These are phyloP conservation scores for Serendipita sp. DNA, from an alignment of 768 basidiomycete species.

Conservation along the genomic window DNA sequence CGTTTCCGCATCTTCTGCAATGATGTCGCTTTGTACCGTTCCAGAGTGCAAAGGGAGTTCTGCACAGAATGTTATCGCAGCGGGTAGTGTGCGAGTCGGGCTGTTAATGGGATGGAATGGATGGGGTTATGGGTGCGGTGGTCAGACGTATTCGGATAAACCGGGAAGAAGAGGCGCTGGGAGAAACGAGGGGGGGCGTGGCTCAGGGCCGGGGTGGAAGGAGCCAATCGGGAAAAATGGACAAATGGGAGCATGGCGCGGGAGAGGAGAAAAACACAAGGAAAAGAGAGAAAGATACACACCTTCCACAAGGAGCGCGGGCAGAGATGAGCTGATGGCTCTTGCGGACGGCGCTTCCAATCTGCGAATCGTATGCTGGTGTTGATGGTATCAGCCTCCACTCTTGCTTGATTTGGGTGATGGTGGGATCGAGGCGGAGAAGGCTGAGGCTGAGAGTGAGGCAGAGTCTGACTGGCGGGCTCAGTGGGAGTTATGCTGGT, in stretches of 20 bases:
- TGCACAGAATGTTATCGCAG: neutral
- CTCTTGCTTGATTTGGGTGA: neutral
- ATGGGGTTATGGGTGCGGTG: neutral
- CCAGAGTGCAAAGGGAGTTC: neutral
- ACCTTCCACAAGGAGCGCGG: neutral
- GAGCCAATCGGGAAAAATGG: neutral
- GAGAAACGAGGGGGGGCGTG: neutral
- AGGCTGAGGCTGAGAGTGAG: neutral
- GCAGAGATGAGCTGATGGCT: neutral
- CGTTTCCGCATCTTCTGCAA: constrained; percentile 1
- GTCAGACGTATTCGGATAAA: neutral
- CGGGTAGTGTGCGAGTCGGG: neutral
- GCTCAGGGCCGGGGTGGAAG: neutral
- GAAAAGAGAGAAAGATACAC: too few relatives aligned
- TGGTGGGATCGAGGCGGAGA: neutral
- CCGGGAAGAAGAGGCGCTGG: neutral
- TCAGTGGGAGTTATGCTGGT: neutral
- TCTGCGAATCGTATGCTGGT: neutral
- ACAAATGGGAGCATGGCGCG: neutral
- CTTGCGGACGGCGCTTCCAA: neutral
- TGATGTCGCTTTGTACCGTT: neutral
- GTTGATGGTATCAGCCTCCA: neutral
- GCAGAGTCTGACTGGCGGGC: neutral
- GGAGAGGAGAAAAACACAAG: neutral
- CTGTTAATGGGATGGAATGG: neutral